Conservation (phyloP, 768 basidiomycete genomes). For the Tulasnella sp. region DNA sequence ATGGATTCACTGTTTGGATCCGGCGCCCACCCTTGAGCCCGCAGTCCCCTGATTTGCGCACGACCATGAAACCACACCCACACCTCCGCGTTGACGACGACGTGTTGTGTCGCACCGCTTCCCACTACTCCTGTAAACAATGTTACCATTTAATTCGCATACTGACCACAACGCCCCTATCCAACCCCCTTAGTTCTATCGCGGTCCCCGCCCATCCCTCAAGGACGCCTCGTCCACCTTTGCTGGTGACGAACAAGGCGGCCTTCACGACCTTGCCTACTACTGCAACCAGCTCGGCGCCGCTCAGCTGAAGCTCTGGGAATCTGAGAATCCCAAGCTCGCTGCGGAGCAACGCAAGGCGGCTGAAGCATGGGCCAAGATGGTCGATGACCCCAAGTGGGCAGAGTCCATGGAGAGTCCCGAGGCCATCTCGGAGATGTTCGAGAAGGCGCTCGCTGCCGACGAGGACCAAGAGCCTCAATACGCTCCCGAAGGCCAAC, state of each 20-base stretch:
- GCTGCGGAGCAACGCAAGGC: neutral
- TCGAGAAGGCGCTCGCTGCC: neutral
- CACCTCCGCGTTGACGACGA: neutral
- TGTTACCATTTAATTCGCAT: neutral
- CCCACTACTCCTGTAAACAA: neutral
- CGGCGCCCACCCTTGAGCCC: neutral
- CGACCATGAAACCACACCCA: neutral
- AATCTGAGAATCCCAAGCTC: neutral
- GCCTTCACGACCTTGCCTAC: conserved; percentile 34
- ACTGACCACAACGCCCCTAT: neutral
- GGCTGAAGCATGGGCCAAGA: neutral
- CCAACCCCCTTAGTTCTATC: conserved; percentile 49
- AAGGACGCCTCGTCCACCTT: neutral
- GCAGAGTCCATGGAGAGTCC: too few species aligned
- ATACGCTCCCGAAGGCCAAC: conserved; percentile 1
- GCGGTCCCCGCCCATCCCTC: conserved; percentile 40
- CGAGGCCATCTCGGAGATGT: too few species aligned
- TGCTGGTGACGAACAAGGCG: neutral
- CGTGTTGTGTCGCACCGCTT: neutral
- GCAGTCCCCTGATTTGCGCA: neutral
- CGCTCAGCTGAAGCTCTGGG: neutral
- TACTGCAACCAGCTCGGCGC: conserved; percentile 43
- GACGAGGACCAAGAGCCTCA: neutral
- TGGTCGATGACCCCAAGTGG: neutral
- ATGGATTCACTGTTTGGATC: neutral